Base-by-base conservation (phyloP, 2,329 filamentous ascomycete species). In the Lachnellula hyalina region DNA sequence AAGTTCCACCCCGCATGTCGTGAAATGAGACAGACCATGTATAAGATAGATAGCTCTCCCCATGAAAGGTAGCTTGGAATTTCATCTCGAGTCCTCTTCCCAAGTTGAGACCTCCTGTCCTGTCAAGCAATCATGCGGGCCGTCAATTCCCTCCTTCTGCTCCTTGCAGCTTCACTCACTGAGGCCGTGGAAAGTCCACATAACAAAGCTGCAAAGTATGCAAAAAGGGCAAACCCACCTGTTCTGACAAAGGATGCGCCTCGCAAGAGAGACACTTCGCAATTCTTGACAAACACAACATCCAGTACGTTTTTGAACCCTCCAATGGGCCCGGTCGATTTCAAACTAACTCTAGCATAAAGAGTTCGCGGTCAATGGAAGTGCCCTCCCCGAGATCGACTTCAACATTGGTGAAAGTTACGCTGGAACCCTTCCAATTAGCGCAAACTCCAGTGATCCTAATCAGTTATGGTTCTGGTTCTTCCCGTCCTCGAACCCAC, bases 401-500 rank as follows among this genome's bases (percentile, higher is more conserved):
- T 68, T 68, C 48, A 57, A 67, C 41, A 65, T 68, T 49, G 67
- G 67, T 3, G 66, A 68, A 50, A 62, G 55, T 1, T 68, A 68
- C 42, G 61, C 66, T 4, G 67, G 67, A 9, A 71, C 79, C 3
- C 66, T 85, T 6, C 80, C 82, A 5, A 82, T 85, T 60, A 76
- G 77, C 45, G 69, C 68, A 52, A 68, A 63, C 59, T 52, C 71
- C 9, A 76, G 79, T 56, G 73, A 76, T 36, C 71, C 72, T 0
- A 70, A 72, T 15, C 65, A 74, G 60, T 66, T 79, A n/a, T 80
- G 74, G 68, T 80, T 81, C 65, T 80, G 77, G 77, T 81, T 78
- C 67, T 80, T 79, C 58, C 78, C 78, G 3, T 77, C 76, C 0
- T 66, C 64, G n/a, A 80, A 80, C 57, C 70, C 72, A 14, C 66